phyloP scores from a whole-genome alignment of 306 rosid species.

The Gynostemma pentaphyllum region DNA sequence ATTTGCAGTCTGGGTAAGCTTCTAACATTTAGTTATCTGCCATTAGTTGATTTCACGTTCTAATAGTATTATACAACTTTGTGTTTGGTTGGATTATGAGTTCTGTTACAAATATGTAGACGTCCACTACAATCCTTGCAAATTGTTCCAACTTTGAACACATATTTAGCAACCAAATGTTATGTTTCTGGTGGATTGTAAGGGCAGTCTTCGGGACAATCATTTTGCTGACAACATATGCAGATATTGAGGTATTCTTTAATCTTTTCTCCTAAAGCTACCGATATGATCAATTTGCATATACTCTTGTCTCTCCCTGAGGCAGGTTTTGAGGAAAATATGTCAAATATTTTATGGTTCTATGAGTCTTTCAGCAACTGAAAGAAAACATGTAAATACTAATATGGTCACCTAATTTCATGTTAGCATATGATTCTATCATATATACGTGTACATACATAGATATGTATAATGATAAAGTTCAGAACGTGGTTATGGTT shows the following conservation, averaged over 20 bases:
- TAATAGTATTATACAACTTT: neutral
- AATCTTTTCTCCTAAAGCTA: neutral
- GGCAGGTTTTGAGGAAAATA: no score
- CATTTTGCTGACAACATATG: conserved; percentile 32
- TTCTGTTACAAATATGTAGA: conserved; percentile 33
- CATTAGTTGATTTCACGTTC: neutral
- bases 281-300: neutral
- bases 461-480: no score
- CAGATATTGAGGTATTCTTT: conserved; percentile 41
- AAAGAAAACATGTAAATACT: no score
- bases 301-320: no score
- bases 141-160: conserved; percentile 27
- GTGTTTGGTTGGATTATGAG: conserved; percentile 8
- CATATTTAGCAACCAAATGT: conserved; percentile 27
- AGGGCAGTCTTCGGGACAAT: conserved; percentile 40
- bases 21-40: conserved; percentile 1
- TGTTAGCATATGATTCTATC: no score
- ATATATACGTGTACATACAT: no score
- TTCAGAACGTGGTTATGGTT: no score
- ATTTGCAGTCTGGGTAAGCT: conserved; percentile 72
- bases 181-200: conserved; percentile 79
- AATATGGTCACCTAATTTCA: no score
- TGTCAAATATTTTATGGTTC: no score
- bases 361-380: no score
- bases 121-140: conserved; percentile 41